These are phyloP conservation scores for Ampelomyces quisqualis DNA, from an alignment of 2,329 filamentous ascomycete genomes.

Conservation along the genomic window DNA sequence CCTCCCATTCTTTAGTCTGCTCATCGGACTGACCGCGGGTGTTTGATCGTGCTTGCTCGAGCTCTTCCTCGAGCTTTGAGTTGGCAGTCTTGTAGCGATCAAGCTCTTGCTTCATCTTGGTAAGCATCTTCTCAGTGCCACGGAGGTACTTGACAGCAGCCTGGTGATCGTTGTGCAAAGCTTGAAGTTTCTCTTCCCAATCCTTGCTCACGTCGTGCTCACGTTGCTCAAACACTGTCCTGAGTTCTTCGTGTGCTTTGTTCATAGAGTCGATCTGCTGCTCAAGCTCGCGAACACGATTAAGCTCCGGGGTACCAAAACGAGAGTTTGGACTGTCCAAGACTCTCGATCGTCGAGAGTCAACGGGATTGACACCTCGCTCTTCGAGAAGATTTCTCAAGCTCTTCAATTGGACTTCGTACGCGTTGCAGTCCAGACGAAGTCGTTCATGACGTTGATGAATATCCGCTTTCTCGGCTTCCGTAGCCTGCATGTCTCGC, in stretches of 20 bases:
- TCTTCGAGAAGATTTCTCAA: conserved; percentile 91
- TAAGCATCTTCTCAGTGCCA: conserved; percentile 98
- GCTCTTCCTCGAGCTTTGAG: conserved; percentile 74
- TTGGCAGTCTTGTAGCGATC: conserved; percentile 88
- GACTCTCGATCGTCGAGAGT: conserved; percentile 68
- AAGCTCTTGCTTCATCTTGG: conserved; percentile 98
- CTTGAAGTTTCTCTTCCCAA: conserved; percentile 89
- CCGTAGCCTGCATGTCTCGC: conserved; percentile 79
- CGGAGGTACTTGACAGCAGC: conserved; percentile 98
- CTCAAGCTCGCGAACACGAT: conserved; percentile 80
- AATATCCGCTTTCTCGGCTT: conserved; percentile 77
- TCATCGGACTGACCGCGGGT: conserved; percentile 44
- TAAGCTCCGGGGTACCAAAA: conserved; percentile 76
- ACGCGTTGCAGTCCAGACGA: conserved; percentile 90
- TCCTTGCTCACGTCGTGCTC: conserved; percentile 83
- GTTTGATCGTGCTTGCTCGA: conserved; percentile 58
- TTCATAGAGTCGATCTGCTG: conserved; percentile 76
- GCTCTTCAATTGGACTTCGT: conserved; percentile 87
- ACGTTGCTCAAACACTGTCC: conserved; percentile 71
- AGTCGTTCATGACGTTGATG: conserved; percentile 80
- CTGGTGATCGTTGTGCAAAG: conserved; percentile 95
- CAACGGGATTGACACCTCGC: conserved; percentile 78
- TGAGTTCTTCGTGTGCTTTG: conserved; percentile 83
- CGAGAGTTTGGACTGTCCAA: conserved; percentile 71
- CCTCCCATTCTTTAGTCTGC: conserved; percentile 67